phyloP scores from a whole-genome alignment of 2,329 filamentous ascomycete species.

The Colletotrichum scovillei region DNA sequence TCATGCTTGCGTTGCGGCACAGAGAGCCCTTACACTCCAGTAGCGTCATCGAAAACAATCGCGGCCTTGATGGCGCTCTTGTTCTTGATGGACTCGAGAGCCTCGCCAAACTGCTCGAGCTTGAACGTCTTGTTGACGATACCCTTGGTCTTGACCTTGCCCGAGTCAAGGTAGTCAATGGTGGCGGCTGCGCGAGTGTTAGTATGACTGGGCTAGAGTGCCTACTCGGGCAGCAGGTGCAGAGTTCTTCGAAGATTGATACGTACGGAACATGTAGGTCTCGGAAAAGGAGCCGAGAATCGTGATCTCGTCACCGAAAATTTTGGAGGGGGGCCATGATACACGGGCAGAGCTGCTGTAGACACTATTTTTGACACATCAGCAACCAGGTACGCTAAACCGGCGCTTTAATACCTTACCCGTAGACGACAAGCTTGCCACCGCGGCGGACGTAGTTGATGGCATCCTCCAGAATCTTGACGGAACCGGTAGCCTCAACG shows the following conservation, averaged over 20 bases:
- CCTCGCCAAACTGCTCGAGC: constrained; percentile 79
- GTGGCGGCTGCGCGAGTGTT: constrained; percentile 50
- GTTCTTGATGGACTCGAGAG: constrained; percentile 76
- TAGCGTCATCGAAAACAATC: constrained; percentile 72
- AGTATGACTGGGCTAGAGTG: neutral
- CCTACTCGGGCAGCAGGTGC: neutral
- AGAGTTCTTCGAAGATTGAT: neutral
- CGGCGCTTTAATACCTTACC: constrained; percentile 38
- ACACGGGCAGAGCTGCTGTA: constrained; percentile 73
- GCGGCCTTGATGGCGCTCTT: constrained; percentile 81
- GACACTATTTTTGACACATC: constrained; percentile 55
- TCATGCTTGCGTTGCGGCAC: constrained; percentile 24
- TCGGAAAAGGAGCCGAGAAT: constrained; percentile 80
- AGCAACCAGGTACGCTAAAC: neutral
- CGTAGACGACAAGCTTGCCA: constrained; percentile 78
- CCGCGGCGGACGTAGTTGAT: constrained; percentile 79
- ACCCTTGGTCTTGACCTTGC: constrained; percentile 71
- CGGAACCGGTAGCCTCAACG: constrained; percentile 76
- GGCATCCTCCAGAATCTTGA: constrained; percentile 75
- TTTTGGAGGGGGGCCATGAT: constrained; percentile 77
- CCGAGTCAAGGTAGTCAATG: constrained; percentile 65
- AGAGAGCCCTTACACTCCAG: constrained; percentile 37
- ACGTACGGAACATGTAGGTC: constrained; percentile 75
- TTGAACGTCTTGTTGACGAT: constrained; percentile 81
- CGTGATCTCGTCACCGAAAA: constrained; percentile 76